Percentiles rank a stretch among this genome's conserved stretches.
Conservation (phyloP, 192 early-diverging fungal species). For the Chytriomyces sp. region DNA sequence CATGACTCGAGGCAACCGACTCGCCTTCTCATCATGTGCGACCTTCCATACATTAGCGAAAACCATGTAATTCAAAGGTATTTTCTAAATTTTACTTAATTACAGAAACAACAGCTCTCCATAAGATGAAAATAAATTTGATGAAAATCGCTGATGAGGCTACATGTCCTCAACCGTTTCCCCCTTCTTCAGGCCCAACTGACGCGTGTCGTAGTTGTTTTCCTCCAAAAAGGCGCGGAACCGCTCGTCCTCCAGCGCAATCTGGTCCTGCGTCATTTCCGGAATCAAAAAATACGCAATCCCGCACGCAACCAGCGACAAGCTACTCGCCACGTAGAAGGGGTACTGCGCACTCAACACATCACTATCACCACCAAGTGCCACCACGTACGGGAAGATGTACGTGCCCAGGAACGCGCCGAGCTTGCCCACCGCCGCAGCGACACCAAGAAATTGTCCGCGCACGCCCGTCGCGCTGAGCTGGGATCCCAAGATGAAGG, state of each 20-base stretch:
- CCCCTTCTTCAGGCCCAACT: conserved; percentile 2
- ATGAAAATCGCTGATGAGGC: no score
- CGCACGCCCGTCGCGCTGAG: conserved; percentile 17
- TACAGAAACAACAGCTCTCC: no score
- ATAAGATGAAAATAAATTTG: no score
- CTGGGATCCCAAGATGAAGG: neutral
- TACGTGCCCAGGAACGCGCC: conserved; percentile 24
- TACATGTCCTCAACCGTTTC: no score
- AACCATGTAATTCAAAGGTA: no score
- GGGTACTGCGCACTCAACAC: conserved; percentile 1
- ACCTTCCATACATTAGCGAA: no score
- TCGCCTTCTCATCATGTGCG: no score
- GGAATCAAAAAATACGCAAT: neutral
- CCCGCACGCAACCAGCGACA: neutral
- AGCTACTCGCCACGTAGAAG: neutral
- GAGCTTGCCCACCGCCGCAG: conserved; percentile 21
- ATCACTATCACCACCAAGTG: neutral
- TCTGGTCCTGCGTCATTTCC: neutral
- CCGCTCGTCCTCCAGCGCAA: neutral
- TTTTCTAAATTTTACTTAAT: no score
- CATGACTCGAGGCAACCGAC: no score
- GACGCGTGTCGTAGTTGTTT: neutral
- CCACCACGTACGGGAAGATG: conserved; percentile 10
- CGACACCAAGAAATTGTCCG: conserved; percentile 25
- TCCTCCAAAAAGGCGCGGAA: neutral